phyloP scores from a whole-genome alignment of 768 basidiomycete genomes.

The Mycena venus region DNA sequence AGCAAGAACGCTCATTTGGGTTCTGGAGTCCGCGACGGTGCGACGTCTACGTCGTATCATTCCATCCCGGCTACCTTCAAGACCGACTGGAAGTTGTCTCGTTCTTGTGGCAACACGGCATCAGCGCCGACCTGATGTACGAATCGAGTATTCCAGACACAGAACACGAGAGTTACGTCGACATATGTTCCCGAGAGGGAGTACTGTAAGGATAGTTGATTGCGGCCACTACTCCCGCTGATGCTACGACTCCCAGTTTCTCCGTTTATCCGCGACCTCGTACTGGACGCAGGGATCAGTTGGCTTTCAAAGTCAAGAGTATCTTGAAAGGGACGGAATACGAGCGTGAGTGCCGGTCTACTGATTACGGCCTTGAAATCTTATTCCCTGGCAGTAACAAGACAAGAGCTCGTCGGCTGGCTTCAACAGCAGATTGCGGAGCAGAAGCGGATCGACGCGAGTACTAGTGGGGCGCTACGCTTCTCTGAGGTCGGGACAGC shows the following conservation, averaged over 20 bases:
- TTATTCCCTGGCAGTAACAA: conserved; percentile 50
- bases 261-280: conserved; percentile 66
- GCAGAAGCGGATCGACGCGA: conserved; percentile 80
- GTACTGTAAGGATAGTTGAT: conserved; percentile 70
- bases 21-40: conserved; percentile 92
- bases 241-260: conserved; percentile 45
- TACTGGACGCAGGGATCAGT: conserved; percentile 66
- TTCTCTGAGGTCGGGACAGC: conserved; percentile 54
- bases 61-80: conserved; percentile 79
- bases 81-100: conserved; percentile 85
- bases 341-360: conserved; percentile 64
- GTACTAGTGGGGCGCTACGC: conserved; percentile 69
- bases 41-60: conserved; percentile 89
- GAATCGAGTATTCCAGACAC: conserved; percentile 75
- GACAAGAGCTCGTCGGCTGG: conserved; percentile 81
- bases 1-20: conserved; percentile 86
- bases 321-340: conserved; percentile 83
- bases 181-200: conserved; percentile 83
- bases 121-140: conserved; percentile 92
- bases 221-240: neutral
- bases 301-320: conserved; percentile 87
- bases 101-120: conserved; percentile 83
- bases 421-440: conserved; percentile 84
- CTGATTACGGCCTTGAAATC: neutral
- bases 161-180: conserved; percentile 76